phyloP scores from a whole-genome alignment of 345 rosid genomes.

The Microthlaspi erraticum region DNA sequence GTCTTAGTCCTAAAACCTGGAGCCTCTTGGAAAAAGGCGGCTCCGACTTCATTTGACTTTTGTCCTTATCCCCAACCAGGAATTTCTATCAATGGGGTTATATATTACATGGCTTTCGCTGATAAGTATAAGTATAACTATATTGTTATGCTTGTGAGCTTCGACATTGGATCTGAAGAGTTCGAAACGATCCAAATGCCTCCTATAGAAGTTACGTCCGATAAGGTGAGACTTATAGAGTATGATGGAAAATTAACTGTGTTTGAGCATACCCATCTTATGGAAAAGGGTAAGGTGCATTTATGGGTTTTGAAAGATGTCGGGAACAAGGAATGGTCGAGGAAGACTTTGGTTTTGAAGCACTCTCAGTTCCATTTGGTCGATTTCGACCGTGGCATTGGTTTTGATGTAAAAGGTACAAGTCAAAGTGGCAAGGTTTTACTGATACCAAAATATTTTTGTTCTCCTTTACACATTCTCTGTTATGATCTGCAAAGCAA shows the following conservation, averaged over 20 bases:
- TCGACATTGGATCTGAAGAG: conserved; percentile 4
- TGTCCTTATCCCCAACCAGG: not conserved
- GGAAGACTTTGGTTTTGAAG: not conserved
- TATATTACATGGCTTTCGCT: conserved; percentile 6
- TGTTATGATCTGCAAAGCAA: conserved; percentile 2
- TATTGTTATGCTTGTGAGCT: not conserved
- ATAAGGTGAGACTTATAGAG: not conserved
- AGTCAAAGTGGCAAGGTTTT: conserved; percentile 6
- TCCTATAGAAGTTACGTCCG: not conserved
- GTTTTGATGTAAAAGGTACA: not conserved
- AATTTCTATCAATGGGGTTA: conserved; percentile 1
- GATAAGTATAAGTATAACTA: no score
- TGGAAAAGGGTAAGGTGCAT: not conserved
- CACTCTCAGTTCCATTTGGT: conserved; percentile 8
- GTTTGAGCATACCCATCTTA: not conserved
- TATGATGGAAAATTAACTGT: conserved; percentile 8
- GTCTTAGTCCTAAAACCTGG: not conserved
- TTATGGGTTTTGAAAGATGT: conserved; percentile 2
- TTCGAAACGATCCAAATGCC: conserved; percentile 9
- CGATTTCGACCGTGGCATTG: not conserved
- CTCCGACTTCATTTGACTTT: not conserved
- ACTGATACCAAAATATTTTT: not conserved
- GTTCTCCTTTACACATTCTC: conserved; percentile 4
- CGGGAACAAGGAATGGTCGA: conserved; percentile 8
- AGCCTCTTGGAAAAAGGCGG: not conserved